Evolutionary conservation across 371 early-diverging fungal species (phyloP), one percentile per base, ranked within the genome.

Genomic region (Smittium culicis): DNA sequence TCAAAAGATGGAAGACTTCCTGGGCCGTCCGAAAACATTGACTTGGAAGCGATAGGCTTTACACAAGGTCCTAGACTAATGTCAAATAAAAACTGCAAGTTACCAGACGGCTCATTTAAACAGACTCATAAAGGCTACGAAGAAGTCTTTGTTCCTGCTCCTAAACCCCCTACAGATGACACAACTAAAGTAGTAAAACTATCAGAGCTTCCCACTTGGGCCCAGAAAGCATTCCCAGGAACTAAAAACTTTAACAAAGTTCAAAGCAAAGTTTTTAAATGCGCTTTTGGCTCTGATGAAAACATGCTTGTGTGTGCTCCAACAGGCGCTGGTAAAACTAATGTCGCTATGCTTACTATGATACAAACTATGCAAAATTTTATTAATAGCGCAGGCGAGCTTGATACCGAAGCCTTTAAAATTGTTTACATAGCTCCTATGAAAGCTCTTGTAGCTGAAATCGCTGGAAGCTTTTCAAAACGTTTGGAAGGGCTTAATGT

Each of bases 381-480:
- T 75, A 81, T 86, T 34, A 83, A 93, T 66, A 80, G 82, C 1
- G 88, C 89, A 1, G 91, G 91, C n/a, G 72, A 75, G 1, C 84
- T 94, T 66, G 86, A 87, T 66, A 71, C 86, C 69, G 93, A 94
- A 69, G 75, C 77, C 0, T 94, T 94, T 84, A 98, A 97, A 80
- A 91, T 99, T 72, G 90, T 99, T 35, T 99, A 99, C 79, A 86
- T 99, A 72, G 99, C 99, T 3, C 99, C 99, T 2, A 99, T 99
- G 99, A 99, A 98, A 76, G 99, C 99, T 5, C 80, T 99, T 64
- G 99, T 98, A 25, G 88, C 91, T 65, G 99, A 99, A 84, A 92
- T 99, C 88, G 93, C 94, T 24, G 85, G 84, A 32, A 96, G 93
- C 70, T 95, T 99, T 73, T 76, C 81, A 54, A 71, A 71, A 56